Evolutionary conservation across 2,329 filamentous ascomycete genomes (phyloP).

Genomic region (Colletotrichum phormii): DNA sequence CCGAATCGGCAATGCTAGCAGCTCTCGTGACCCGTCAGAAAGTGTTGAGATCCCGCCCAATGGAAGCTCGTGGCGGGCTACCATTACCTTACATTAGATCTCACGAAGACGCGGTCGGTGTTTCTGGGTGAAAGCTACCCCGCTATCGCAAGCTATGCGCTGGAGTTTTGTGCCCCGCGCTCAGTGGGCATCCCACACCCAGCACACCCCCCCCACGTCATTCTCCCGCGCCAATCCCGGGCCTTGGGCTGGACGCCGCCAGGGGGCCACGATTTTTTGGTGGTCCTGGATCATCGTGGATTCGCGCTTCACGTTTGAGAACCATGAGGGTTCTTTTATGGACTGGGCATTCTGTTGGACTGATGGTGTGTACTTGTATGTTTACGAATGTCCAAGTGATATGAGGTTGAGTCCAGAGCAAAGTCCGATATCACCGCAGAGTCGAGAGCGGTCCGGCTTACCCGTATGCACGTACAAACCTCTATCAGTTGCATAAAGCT

Average conservation of each 20-base stretch:
- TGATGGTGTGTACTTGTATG: neutral
- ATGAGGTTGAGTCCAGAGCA: neutral
- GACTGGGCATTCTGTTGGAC: neutral
- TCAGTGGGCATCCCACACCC: conserved; percentile 7
- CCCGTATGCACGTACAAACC: neutral
- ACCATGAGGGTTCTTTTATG: neutral
- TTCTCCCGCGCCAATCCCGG: conserved; percentile 34
- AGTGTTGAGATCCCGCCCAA: conserved; percentile 19
- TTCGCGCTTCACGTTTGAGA: neutral
- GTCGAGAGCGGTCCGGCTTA: neutral
- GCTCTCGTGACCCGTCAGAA: conserved; percentile 24
- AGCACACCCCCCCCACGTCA: conserved; percentile 30
- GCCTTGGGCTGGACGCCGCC: conserved; percentile 11
- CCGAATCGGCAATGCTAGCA: conserved; percentile 14
- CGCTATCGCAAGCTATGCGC: conserved; percentile 17
- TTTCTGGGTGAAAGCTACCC: conserved; percentile 25
- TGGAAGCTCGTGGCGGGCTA: conserved; percentile 27
- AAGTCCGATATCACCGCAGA: neutral
- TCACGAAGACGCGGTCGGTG: neutral
- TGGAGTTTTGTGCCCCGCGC: conserved; percentile 30
- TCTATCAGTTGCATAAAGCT: too few species aligned
- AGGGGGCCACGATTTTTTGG: neutral
- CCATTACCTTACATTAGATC: neutral
- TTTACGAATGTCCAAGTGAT: neutral
- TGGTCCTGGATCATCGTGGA: neutral